phyloP scores from a whole-genome alignment of 495 filamentous ascomycete genomes.

The Entonaema liquescens region DNA sequence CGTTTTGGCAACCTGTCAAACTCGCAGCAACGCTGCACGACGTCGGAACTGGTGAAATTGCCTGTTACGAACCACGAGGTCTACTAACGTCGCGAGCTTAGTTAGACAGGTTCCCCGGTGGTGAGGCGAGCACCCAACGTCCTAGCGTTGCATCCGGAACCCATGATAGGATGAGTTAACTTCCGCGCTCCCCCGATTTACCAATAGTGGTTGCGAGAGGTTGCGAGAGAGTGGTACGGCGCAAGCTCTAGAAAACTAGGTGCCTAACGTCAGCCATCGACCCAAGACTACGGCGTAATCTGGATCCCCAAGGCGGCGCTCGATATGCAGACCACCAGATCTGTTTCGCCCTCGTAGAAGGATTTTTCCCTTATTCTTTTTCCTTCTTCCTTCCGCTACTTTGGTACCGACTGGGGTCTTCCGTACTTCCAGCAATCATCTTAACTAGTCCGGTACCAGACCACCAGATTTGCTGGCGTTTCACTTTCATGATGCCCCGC shows the following conservation, averaged over 20 bases:
- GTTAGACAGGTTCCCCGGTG: conserved; percentile 4
- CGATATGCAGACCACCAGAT: conserved; percentile 41
- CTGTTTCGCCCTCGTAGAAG: conserved; percentile 15
- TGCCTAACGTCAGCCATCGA: conserved; percentile 44
- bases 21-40: conserved; percentile 44
- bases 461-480: conserved; percentile 20
- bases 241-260: conserved; percentile 21
- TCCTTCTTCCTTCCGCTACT: conserved; percentile 13
- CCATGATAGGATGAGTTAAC: conserved; percentile 35
- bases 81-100: conserved; percentile 11
- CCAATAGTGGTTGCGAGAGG: conserved; percentile 32
- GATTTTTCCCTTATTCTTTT: conserved; percentile 18
- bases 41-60: conserved; percentile 40
- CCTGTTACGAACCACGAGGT: conserved; percentile 40
- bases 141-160: conserved; percentile 35
- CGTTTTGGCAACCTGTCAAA: conserved; percentile 41
- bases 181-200: conserved; percentile 37
- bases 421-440: conserved; percentile 15
- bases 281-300: conserved; percentile 48
- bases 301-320: conserved; percentile 45
- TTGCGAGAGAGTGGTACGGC: conserved; percentile 36
- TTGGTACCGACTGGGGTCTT: conserved; percentile 34
- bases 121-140: conserved; percentile 14
- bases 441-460: conserved; percentile 17
- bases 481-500: conserved; percentile 36